Conservation (phyloP, 176 grass and related monocot species). For the sorghum (Sorghum bicolor) region DNA sequence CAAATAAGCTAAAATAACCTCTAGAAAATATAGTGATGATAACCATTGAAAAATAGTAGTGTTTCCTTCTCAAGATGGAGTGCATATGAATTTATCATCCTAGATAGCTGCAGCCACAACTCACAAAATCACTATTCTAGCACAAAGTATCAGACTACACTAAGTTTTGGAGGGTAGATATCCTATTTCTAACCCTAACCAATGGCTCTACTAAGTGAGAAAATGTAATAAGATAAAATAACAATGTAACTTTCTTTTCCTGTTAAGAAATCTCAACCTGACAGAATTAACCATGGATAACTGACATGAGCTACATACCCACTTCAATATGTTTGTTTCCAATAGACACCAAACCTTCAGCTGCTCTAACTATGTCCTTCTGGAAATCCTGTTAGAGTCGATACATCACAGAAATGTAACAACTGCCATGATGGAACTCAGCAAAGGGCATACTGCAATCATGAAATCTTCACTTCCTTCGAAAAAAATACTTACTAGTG, state of each 20-base stretch:
- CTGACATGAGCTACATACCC: slow-evolving; percentile 50
- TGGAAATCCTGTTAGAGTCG: slow-evolving; percentile 74
- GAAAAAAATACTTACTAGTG: not conserved
- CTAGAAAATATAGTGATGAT: not conserved
- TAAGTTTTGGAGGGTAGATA: slow-evolving; percentile 19
- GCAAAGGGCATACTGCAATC: not conserved
- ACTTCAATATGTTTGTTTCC: slow-evolving; percentile 79
- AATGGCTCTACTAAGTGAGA: not conserved
- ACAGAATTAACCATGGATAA: slow-evolving; percentile 31
- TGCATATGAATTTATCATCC: not conserved
- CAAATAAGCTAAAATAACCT: not conserved
- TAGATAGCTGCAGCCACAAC: not conserved
- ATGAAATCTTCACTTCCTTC: not conserved
- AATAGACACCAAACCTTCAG: slow-evolving; percentile 65
- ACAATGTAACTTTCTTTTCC: slow-evolving; percentile 7
- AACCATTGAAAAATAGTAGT: slow-evolving; percentile 11
- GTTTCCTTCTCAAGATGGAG: slow-evolving; percentile 9
- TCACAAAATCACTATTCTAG: not conserved
- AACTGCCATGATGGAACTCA: slow-evolving; percentile 16
- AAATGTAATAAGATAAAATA: slow-evolving; percentile 1
- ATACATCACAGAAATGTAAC: slow-evolving; percentile 21
- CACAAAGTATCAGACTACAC: not conserved
- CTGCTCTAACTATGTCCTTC: slow-evolving; percentile 83
- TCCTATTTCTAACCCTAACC: slow-evolving; percentile 12
- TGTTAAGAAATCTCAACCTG: slow-evolving; percentile 4